Conservation (phyloP, 1,284 basidiomycete genomes). For the Apiotrichum sp. region DNA sequence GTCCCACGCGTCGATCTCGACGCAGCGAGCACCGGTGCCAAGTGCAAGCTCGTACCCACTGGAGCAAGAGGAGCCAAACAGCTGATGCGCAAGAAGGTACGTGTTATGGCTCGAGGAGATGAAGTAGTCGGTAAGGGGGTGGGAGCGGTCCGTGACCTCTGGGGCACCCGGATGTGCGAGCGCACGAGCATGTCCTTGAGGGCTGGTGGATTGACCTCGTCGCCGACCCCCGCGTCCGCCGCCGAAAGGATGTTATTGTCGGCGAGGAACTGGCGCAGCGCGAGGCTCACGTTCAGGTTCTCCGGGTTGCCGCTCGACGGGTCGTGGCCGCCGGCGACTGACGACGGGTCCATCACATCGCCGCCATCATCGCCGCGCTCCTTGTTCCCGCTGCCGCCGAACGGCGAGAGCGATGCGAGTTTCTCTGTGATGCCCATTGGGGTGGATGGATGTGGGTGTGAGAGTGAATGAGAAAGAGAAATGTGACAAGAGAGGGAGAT, state of each 20-base stretch:
- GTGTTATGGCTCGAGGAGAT: constrained; percentile 96
- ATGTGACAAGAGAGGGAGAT: too few species aligned
- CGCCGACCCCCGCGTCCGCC: constrained; percentile 1
- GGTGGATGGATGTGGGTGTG: too few species aligned
- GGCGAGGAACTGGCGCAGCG: constrained; percentile 8
- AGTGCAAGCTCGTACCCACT: constrained; percentile 10
- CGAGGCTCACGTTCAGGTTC: constrained; percentile 7
- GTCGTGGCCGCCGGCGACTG: constrained; percentile 10
- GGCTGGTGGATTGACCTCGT: neutral
- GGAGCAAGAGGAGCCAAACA: constrained; percentile 12
- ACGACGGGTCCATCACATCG: neutral
- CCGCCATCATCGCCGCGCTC: constrained; percentile 11
- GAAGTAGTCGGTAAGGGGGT: constrained; percentile 79
- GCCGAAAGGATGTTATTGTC: constrained; percentile 5
- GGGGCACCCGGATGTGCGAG: constrained; percentile 9
- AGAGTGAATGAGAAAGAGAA: too few species aligned
- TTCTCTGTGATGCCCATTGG: too few species aligned
- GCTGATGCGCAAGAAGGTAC: constrained; percentile 65
- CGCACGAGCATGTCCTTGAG: constrained; percentile 8
- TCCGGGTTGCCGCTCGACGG: neutral
- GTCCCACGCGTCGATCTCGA: constrained; percentile 21
- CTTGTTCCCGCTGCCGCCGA: neutral
- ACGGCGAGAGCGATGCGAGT: too few species aligned
- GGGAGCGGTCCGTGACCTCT: constrained; percentile 20
- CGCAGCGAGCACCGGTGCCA: constrained; percentile 13